phyloP scores from a whole-genome alignment of 164 flowering plant species.

The Sedum album region DNA sequence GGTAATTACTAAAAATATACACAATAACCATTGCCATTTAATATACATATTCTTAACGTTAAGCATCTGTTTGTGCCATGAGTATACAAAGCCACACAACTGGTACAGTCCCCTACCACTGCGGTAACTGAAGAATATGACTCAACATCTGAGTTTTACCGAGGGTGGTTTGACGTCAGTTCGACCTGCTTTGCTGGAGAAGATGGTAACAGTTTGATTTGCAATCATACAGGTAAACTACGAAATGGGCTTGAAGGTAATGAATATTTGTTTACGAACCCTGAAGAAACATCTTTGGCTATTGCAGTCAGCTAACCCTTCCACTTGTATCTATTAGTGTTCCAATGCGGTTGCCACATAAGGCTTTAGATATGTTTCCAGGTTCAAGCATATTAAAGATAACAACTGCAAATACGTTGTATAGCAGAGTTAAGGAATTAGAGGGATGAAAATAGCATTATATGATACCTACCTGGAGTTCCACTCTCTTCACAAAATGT shows the following conservation, averaged over 20 bases:
- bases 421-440: not conserved
- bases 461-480: slow-evolving; percentile 15
- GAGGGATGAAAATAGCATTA: not conserved
- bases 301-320: slow-evolving; percentile 9
- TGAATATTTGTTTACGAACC: not conserved
- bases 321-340: slow-evolving; percentile 12
- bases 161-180: not conserved
- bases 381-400: slow-evolving; percentile 18
- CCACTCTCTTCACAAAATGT: slow-evolving; percentile 16
- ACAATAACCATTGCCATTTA: too few relatives aligned
- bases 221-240: not conserved
- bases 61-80: too few relatives aligned
- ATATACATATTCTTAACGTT: too few relatives aligned
- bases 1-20: too few relatives aligned
- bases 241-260: not conserved
- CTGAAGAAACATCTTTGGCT: not conserved
- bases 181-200: not conserved
- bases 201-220: not conserved
- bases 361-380: too few relatives aligned
- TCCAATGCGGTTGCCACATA: slow-evolving; percentile 15
- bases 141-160: too few relatives aligned
- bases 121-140: too few relatives aligned
- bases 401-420: slow-evolving; percentile 12
- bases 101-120: too few relatives aligned
- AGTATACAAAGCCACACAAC: too few relatives aligned